Percentiles rank a stretch among this genome's conserved stretches.
These are phyloP conservation scores for Brasenia schreberi DNA, from an alignment of 164 flowering plant genomes.

Conservation along the genomic window DNA sequence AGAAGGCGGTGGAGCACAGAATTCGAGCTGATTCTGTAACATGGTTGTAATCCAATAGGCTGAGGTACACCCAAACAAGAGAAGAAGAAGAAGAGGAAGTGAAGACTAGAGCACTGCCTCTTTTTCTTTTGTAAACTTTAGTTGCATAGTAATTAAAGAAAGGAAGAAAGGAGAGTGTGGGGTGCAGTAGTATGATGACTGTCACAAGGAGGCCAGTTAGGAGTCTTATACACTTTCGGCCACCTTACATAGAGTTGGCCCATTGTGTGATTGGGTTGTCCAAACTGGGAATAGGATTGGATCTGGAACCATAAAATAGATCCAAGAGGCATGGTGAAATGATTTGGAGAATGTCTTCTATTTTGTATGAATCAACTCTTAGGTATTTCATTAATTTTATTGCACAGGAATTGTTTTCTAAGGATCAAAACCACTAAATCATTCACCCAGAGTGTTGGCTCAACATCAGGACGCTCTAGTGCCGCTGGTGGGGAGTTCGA, in stretches of 20 bases:
- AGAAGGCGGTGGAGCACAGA: constrained; percentile 94
- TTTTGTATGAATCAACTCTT: no score
- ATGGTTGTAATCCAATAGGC: constrained; percentile 18
- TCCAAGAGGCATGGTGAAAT: background rate
- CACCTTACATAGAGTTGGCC: background rate
- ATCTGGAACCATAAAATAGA: background rate
- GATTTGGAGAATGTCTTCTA: no score
- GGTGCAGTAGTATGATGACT: background rate
- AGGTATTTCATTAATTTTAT: no score
- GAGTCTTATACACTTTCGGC: background rate
- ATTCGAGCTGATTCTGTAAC: constrained; percentile 23
- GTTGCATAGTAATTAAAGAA: background rate
- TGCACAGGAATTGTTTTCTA: no score
- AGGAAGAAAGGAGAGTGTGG: background rate
- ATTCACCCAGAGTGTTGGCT: no score
- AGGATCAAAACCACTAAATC: no score
- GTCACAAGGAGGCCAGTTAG: background rate
- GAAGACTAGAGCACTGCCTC: background rate
- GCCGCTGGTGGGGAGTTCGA: no score
- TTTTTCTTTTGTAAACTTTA: background rate
- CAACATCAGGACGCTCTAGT: no score
- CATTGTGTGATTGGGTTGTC: background rate
- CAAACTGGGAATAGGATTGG: background rate
- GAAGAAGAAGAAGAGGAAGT: background rate
- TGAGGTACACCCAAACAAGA: constrained; percentile 1